These are phyloP conservation scores for Penicillium soppii DNA, from an alignment of 495 filamentous ascomycete species.

Conservation along the genomic window DNA sequence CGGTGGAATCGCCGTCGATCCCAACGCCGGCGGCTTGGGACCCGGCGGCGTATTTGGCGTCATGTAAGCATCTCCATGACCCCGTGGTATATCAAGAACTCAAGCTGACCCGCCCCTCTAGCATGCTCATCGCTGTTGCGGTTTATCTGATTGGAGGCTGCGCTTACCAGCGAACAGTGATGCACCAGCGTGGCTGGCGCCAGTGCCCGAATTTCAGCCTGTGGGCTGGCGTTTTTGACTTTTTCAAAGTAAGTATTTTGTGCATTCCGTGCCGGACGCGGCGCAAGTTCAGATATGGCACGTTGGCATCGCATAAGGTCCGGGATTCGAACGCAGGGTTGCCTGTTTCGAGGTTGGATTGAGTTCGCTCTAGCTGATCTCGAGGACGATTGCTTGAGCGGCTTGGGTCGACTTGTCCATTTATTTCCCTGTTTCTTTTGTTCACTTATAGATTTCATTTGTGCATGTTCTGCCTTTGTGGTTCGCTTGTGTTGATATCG, in stretches of 20 bases:
- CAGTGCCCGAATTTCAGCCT: constrained; percentile 92
- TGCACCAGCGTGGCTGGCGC: constrained; percentile 92
- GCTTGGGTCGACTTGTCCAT: not conserved
- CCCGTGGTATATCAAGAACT: not conserved
- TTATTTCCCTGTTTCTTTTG: constrained; percentile 1
- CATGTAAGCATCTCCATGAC: constrained; percentile 57
- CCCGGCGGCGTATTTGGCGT: constrained; percentile 90
- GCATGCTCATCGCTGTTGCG: constrained; percentile 68
- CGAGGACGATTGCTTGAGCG: constrained; percentile 11
- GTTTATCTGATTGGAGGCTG: constrained; percentile 92
- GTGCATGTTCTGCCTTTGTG: constrained; percentile 3
- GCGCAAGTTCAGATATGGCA: constrained; percentile 18
- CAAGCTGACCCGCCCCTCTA: constrained; percentile 23
- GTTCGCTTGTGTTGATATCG: constrained; percentile 16
- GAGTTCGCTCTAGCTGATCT: constrained; percentile 32
- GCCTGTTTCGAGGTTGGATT: constrained; percentile 41
- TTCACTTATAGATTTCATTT: not conserved
- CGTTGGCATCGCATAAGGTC: constrained; percentile 18
- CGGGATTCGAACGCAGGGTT: constrained; percentile 26
- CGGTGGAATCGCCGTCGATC: constrained; percentile 59
- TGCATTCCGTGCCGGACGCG: constrained; percentile 35
- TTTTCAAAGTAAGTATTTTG: constrained; percentile 69
- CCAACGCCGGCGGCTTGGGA: constrained; percentile 68
- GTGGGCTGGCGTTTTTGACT: constrained; percentile 85
- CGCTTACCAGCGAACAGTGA: constrained; percentile 92